Base-by-base conservation (phyloP, 306 rosid genomes). In the Lithocarpus polystachyus region DNA sequence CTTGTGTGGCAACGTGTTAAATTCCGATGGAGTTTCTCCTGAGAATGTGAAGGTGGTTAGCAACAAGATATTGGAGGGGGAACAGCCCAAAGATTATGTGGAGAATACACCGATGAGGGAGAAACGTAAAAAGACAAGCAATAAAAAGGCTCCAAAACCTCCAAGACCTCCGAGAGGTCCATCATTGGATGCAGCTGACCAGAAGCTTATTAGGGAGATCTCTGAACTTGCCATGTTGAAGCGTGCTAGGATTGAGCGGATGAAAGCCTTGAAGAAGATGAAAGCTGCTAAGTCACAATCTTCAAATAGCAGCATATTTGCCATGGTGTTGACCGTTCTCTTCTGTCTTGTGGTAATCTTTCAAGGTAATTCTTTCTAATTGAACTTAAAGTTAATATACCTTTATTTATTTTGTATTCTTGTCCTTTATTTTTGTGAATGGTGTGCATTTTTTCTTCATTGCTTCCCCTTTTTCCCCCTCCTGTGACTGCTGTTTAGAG, bases 161-260 rank as follows among this genome's bases (percentile, higher is more conserved):
- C 99, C 99, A n/a, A 91, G 99, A 68, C 94, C 99, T 71, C 99
- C 98, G 4, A 88, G 80, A 75, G 92, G 91, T 29, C 97, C 97
- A 2, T 89, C 98, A 2, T 29, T 95, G 81, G 98, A 95, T 81
- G 97, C 90, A 1, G 93, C 97, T 6, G 98, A 95, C 59, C 87
- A 79, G 26, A 95, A 91, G 88, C 79, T 95, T 48, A 84, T 93
- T 62, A 90, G 84, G 88, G 99, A 95, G 83, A 86, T 95, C 60
- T 77, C 96, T 19, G 93, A 88, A 72, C 84, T 91, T 80, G 98
- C 99, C 71, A 82, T 87, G 94, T 74, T 92, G 84, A 95, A 91
- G 78, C 96, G 94, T 15, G 93, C 97, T 8, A 89, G 98, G 87
- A 55, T 77, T 12, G 97, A 93, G 82, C 90, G 92, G 60, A 88